Conservation (phyloP, 768 basidiomycete genomes). For the Clavulina sp. region DNA sequence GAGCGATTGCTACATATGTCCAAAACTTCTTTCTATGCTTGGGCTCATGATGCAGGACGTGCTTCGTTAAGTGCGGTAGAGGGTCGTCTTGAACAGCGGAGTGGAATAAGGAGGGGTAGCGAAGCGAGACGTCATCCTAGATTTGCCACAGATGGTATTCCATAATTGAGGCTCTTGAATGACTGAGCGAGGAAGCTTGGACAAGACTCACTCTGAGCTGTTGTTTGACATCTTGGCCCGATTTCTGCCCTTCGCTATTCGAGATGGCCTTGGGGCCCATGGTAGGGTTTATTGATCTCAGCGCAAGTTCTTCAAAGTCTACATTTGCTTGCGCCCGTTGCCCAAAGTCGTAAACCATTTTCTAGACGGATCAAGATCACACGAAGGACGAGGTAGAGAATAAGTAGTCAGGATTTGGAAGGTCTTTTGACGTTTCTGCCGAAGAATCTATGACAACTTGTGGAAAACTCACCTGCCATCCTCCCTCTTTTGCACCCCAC, state of each 20-base stretch:
- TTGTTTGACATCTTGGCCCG: background rate
- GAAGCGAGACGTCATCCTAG: background rate
- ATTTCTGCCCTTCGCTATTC: conserved; percentile 1
- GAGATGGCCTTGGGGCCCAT: conserved; percentile 6
- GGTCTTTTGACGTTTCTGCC: too few relatives aligned
- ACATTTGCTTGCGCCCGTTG: conserved; percentile 6
- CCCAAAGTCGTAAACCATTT: conserved; percentile 10
- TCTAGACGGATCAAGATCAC: conserved; percentile 4
- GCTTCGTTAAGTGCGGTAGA: conserved; percentile 1
- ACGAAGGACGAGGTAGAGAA: background rate
- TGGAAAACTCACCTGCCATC: conserved; percentile 12
- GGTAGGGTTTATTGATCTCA: conserved; percentile 11
- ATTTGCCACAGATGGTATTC: background rate
- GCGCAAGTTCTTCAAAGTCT: conserved; percentile 12
- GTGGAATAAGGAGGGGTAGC: conserved; percentile 7
- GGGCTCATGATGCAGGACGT: conserved; percentile 3
- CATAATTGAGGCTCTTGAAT: background rate
- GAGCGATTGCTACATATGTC: conserved; percentile 3
- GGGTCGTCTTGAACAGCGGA: background rate
- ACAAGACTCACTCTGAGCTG: background rate
- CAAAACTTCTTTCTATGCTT: conserved; percentile 9
- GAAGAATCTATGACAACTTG: too few relatives aligned
- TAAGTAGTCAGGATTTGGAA: too few relatives aligned
- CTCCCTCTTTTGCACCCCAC: conserved; percentile 9
- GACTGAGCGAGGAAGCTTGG: background rate